Evolutionary conservation across 2,329 filamentous ascomycete genomes (phyloP), one percentile per base, ranked within the genome.

Genomic region (Conoideocrella luteorostrata): DNA sequence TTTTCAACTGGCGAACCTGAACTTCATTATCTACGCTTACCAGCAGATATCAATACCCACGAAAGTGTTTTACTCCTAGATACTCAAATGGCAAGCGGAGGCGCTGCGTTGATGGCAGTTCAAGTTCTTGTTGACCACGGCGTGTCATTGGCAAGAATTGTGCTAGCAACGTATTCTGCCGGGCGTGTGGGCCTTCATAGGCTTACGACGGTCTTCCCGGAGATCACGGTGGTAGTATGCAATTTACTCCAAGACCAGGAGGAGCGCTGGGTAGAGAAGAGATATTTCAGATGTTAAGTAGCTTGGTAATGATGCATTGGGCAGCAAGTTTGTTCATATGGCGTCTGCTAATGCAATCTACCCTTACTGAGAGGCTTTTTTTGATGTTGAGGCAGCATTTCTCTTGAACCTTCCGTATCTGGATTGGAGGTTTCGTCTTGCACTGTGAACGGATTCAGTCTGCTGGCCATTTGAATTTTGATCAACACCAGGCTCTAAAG

Each of bases 61-160:
- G 82, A 87, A 51, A 84, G 84, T 39, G 88, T 98, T 15, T 71
- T 98, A 47, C 71, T 98, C 7, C 71, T 97, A 17, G 93, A 97
- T 63, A 84, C 90, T 12, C 93, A 98, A 61, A 96, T 97, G 86
- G 88, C 88, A 21, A 90, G 84, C 48, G 93, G 93, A 34, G 91
- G 90, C 28, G 78, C 80, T 13, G 80, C 79, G 1, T 69, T 98
- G 46, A 98, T 98, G 93, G 89, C 93, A 1, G 90, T 97, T 33
- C 86, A 93, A 58, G 88, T 97, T n/a, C 70, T 98, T 42, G 81
- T 95, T 13, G 93, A 98, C 62, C 90, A 97, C 58, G 93, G 93
- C 10, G 90, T 97, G 6, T 69, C 79, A 5, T 83, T 93, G 59
- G 78, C 88, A 36, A 83, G 76, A 51, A 95, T 98, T 51, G 87